A percentile compares a stretch with the other conserved stretches of the same genome.
Evolutionary conservation across 176 grass and related monocot species (phyloP).

Genomic region (Eremochloa ophiuroides): DNA sequence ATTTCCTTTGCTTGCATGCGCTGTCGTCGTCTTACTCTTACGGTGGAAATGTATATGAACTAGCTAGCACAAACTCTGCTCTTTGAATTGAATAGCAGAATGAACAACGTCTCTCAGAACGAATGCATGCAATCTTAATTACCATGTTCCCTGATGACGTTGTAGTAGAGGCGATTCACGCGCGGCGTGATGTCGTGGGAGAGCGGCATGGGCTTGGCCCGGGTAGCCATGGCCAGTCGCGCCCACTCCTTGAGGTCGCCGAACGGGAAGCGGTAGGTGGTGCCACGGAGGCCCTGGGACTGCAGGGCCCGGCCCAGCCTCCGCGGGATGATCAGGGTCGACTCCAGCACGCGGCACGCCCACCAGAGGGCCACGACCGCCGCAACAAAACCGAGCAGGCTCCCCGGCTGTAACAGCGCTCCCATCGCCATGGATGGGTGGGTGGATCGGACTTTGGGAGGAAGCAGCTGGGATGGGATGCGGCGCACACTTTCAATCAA

Average conservation of each 20-base stretch:
- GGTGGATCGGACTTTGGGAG: no score
- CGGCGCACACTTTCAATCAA: background rate
- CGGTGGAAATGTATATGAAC: no score
- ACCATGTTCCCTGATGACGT: slow-evolving; percentile 38
- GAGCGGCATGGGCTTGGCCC: slow-evolving; percentile 34
- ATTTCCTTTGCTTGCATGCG: no score
- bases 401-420: background rate
- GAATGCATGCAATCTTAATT: background rate
- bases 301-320: slow-evolving; percentile 29
- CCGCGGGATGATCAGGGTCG: slow-evolving; percentile 28
- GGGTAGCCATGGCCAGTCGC: background rate
- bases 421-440: background rate
- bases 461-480: no score
- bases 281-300: slow-evolving; percentile 49
- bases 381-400: background rate
- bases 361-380: slow-evolving; percentile 8
- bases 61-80: background rate
- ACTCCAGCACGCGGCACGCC: background rate
- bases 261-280: slow-evolving; percentile 25
- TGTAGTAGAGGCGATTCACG: background rate
- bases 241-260: slow-evolving; percentile 37
- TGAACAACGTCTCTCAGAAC: background rate
- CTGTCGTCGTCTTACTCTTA: no score
- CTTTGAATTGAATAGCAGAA: background rate
- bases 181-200: slow-evolving; percentile 53